Base-by-base conservation (phyloP, 306 rosid genomes). In the Cotoneaster glaucophyllus region DNA sequence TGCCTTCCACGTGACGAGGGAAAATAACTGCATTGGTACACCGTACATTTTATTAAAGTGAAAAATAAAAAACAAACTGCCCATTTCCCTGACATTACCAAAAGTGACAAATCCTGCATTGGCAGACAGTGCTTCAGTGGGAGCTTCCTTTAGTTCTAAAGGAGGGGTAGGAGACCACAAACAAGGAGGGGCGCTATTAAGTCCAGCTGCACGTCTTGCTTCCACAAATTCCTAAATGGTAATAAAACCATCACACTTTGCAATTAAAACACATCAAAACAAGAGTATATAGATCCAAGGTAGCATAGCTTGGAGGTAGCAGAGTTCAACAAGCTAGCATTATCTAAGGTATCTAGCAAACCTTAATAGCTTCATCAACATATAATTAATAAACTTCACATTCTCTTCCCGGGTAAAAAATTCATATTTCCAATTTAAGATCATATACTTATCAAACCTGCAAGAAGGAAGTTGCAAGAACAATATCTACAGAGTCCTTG, bases 81-180 rank as follows among this genome's bases (percentile, higher is more conserved):
- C 57, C 70, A 70, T 70, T 78, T 85, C 63, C 26, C 14, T 19
- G 57, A 86, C 64, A 87, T 88, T 74, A 94, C 98, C 97, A 84
- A 94, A 88, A 74, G 96, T 90, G 29, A 94, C 93, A 82, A 94
- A 94, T 83, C 98, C 98, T 67, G 98, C 96, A 85, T 94, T 94
- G 54, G 93, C 97, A 76, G 87, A 86, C 73, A 95, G 85, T 62
- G 93, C 87, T 69, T 90, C 93, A 32, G 84, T 43, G 6, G 98
- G 81, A 10, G 89, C 93, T 85, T 71, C 97, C 85, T 85, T 85
- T 32, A 92, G 81, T 77, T 90, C 97, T 77, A 22, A 58, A 63
- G 98, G 98, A 41, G 97, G 88, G 73, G 92, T 82, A 72, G 78
- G 82, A 73, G 97, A 92, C 97, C 97, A 95, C 61, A 86, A 84